These are phyloP conservation scores for Colletotrichum coccodes DNA, from an alignment of 2,329 filamentous ascomycete species.

Conservation along the genomic window DNA sequence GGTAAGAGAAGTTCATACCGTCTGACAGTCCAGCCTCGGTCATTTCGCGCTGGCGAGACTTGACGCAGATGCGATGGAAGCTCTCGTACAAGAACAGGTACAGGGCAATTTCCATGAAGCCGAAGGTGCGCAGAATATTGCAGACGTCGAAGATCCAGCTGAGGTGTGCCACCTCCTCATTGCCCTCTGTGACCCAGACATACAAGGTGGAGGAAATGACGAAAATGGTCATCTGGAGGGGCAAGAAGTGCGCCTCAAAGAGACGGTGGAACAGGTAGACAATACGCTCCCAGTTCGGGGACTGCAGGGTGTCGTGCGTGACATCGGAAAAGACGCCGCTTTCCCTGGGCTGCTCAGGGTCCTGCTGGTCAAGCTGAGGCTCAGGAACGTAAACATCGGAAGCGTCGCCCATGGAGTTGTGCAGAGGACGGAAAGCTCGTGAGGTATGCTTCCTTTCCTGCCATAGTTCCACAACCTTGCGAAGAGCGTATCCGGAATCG, in stretches of 20 bases:
- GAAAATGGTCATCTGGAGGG: conserved; percentile 73
- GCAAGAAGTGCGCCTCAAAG: conserved; percentile 80
- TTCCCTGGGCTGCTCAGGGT: conserved; percentile 53
- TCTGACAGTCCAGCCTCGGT: conserved; percentile 70
- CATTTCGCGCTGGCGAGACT: conserved; percentile 73
- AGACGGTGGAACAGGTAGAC: conserved; percentile 71
- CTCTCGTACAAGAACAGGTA: conserved; percentile 75
- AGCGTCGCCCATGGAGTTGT: conserved; percentile 58
- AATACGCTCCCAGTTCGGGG: conserved; percentile 65
- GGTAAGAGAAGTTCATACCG: conserved; percentile 72
- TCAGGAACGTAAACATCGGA: conserved; percentile 61
- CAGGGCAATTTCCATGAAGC: conserved; percentile 70
- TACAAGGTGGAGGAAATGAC: conserved; percentile 72
- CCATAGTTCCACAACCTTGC: conserved; percentile 67
- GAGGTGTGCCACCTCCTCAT: conserved; percentile 62
- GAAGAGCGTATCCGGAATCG: conserved; percentile 73
- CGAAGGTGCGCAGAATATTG: conserved; percentile 67
- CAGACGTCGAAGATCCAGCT: conserved; percentile 69
- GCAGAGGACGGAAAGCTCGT: conserved; percentile 65
- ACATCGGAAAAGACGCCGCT: conserved; percentile 66
- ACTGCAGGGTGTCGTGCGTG: conserved; percentile 59
- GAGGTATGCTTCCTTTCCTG: conserved; percentile 66
- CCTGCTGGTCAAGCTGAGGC: conserved; percentile 48
- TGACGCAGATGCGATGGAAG: conserved; percentile 72
- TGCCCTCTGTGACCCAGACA: conserved; percentile 61